Percentiles rank a stretch among this genome's conserved stretches.
These are phyloP conservation scores for Diatrype stigma DNA, from an alignment of 2,329 filamentous ascomycete species.

Conservation along the genomic window DNA sequence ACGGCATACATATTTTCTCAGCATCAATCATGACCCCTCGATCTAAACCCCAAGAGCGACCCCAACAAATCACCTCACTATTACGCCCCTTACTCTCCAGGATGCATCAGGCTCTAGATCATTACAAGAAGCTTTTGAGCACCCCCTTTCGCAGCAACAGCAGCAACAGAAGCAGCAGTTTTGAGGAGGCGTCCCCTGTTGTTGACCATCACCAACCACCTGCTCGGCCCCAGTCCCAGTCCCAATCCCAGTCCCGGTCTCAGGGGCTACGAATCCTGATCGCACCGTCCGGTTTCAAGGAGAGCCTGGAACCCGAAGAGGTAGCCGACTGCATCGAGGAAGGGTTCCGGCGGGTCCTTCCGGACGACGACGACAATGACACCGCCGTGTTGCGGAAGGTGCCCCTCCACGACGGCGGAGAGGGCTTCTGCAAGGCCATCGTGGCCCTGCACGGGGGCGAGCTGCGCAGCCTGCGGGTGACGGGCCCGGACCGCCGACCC, in stretches of 20 bases:
- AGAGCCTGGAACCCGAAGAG: conserved; percentile 43
- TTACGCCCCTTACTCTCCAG: too few species aligned
- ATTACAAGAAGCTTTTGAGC: too few species aligned
- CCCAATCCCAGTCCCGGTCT: background rate
- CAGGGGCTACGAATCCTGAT: conserved; percentile 34
- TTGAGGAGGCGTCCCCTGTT: too few species aligned
- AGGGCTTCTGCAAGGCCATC: conserved; percentile 46
- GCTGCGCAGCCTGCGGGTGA: conserved; percentile 33
- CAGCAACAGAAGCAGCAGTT: too few species aligned
- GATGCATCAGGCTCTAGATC: too few species aligned
- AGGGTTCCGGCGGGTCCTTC: conserved; percentile 40
- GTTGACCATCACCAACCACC: background rate
- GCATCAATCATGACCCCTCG: too few species aligned
- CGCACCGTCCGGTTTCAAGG: conserved; percentile 51
- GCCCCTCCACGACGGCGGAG: conserved; percentile 49
- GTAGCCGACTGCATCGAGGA: conserved; percentile 47
- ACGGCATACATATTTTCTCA: too few species aligned
- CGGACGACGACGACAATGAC: conserved; percentile 13
- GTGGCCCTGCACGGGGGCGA: conserved; percentile 38
- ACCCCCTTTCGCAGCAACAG: too few species aligned
- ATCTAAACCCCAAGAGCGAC: too few species aligned
- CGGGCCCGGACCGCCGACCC: conserved; percentile 38
- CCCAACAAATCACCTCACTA: too few species aligned
- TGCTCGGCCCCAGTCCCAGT: background rate
- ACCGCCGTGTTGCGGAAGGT: conserved; percentile 35